phyloP scores from a whole-genome alignment of 2,329 filamentous ascomycete genomes.

The Phymatotrichopsis omnivora region DNA sequence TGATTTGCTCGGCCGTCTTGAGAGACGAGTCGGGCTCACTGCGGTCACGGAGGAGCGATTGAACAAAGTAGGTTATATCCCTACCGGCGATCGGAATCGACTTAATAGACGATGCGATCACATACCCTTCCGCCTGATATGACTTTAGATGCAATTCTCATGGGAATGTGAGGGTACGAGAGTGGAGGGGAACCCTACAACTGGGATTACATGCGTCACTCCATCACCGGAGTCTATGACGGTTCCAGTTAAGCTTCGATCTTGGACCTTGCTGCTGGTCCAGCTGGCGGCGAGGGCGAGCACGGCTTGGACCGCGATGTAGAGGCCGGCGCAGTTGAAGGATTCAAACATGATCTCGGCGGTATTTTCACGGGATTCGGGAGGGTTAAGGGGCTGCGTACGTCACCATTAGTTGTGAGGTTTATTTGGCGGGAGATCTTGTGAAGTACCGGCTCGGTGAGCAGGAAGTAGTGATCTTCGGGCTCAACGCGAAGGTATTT shows the following conservation, averaged over 20 bases:
- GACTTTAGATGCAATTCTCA: conserved; percentile 2
- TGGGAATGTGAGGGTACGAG: not conserved
- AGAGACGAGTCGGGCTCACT: conserved; percentile 93
- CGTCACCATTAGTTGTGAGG: too few relatives aligned
- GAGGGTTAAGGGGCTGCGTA: conserved; percentile 86
- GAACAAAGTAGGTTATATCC: conserved; percentile 98
- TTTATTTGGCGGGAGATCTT: too few relatives aligned
- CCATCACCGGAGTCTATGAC: conserved; percentile 98
- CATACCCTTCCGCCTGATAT: conserved; percentile 75
- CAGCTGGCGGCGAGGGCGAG: conserved; percentile 93
- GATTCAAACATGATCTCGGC: conserved; percentile 99
- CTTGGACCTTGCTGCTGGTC: conserved; percentile 96
- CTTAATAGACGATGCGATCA: conserved; percentile 98
- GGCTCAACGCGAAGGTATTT: conserved; percentile 97
- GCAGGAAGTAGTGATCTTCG: conserved; percentile 95
- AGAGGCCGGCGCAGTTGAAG: conserved; percentile 97
- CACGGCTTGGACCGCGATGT: conserved; percentile 96
- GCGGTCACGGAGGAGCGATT: conserved; percentile 87
- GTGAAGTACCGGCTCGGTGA: conserved; percentile 77
- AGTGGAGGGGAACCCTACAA: conserved; percentile 36
- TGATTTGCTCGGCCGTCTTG: conserved; percentile 96
- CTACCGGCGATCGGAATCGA: conserved; percentile 95
- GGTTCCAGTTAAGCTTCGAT: conserved; percentile 89
- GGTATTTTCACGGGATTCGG: conserved; percentile 97
- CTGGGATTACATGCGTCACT: conserved; percentile 97